phyloP scores from a whole-genome alignment of 768 basidiomycete genomes.

The Phaeolepiota aurea region DNA sequence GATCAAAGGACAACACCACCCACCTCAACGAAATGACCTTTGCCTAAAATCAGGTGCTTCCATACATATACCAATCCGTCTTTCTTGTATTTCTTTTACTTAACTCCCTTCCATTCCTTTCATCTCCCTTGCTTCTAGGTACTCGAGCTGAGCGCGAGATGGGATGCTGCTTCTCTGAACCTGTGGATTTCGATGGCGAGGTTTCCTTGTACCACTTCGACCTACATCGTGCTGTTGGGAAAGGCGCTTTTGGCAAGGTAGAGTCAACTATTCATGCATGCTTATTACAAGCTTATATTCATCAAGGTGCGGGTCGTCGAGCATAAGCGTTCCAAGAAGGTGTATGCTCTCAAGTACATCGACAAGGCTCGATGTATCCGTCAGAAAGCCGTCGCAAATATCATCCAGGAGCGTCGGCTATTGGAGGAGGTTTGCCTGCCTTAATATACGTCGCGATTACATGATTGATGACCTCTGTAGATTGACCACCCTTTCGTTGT shows the following conservation, averaged over 20 bases:
- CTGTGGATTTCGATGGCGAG: conserved; percentile 79
- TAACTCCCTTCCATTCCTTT: neutral
- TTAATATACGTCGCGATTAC: too few relatives aligned
- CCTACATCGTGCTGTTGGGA: conserved; percentile 90
- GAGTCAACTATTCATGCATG: conserved; percentile 15
- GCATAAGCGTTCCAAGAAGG: conserved; percentile 85
- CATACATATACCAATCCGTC: neutral
- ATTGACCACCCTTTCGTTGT: conserved; percentile 87
- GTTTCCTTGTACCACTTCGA: conserved; percentile 95
- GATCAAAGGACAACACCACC: neutral
- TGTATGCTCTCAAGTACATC: conserved; percentile 97
- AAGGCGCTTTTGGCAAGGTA: conserved; percentile 98
- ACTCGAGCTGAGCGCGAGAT: conserved; percentile 32
- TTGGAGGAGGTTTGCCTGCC: conserved; percentile 70
- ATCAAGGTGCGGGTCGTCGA: conserved; percentile 98
- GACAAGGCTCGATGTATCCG: conserved; percentile 89
- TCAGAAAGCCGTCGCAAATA: conserved; percentile 89
- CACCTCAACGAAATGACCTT: too few relatives aligned
- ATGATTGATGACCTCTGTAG: too few relatives aligned
- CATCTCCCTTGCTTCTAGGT: neutral
- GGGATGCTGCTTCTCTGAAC: conserved; percentile 65
- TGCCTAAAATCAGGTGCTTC: too few relatives aligned
- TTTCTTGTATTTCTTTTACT: conserved; percentile 24
- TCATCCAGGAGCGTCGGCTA: conserved; percentile 88
- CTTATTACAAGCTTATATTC: too few relatives aligned